Percentiles rank a stretch among this genome's conserved stretches.
phyloP scores from a whole-genome alignment of 208 protist species.

The Tritrichomonas foetus region DNA sequence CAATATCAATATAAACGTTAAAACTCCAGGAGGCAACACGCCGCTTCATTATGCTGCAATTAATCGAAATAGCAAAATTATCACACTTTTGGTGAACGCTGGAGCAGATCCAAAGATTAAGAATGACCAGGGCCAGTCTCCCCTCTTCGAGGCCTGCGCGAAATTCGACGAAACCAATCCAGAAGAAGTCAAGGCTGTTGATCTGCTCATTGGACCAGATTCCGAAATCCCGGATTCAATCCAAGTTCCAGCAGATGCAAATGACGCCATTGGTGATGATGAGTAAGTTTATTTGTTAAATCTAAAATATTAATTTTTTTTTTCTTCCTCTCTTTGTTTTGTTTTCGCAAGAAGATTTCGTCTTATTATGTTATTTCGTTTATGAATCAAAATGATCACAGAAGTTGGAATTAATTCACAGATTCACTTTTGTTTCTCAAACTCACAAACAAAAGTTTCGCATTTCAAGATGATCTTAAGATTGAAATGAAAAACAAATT shows the following conservation, averaged over 20 bases:
- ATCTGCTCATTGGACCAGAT: not conserved
- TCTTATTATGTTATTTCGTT: too few species aligned
- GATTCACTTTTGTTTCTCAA: too few species aligned
- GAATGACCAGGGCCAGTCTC: not conserved
- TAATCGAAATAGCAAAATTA: conserved; percentile 28
- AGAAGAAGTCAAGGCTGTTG: not conserved
- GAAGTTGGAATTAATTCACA: too few species aligned
- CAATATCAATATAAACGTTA: not conserved
- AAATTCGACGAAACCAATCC: not conserved
- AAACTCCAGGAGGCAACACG: not conserved
- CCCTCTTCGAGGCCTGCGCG: not conserved
- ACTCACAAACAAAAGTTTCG: too few species aligned
- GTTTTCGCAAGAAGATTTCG: too few species aligned
- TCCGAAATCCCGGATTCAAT: not conserved
- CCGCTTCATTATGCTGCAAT: conserved; percentile 18
- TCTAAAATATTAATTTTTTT: too few species aligned
- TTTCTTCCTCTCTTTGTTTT: too few species aligned
- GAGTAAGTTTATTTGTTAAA: too few species aligned
- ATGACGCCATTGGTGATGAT: too few species aligned
- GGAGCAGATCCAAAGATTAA: conserved; percentile 10
- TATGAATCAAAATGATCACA: too few species aligned
- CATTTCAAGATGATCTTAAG: too few species aligned
- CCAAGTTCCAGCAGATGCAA: not conserved
- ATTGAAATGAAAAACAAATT: too few species aligned
- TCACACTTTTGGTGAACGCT: not conserved